Evolutionary conservation across 768 basidiomycete genomes (phyloP).

Genomic region (Pleurotus platypus): DNA sequence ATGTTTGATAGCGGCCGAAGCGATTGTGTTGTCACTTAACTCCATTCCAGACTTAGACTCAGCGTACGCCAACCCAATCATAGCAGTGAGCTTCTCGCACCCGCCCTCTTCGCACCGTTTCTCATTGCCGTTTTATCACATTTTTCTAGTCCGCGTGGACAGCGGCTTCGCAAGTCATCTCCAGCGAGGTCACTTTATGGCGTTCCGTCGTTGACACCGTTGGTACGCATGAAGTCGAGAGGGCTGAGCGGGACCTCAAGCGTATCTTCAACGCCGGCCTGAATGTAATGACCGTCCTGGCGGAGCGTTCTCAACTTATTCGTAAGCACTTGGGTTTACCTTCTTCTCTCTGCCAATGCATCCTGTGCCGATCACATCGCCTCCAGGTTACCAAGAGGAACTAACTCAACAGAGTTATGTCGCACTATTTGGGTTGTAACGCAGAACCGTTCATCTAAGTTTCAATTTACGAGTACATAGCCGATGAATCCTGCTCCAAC

Average conservation of each 20-base stretch:
- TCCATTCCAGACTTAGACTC: background rate
- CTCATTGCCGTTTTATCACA: background rate
- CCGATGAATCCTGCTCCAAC: no score
- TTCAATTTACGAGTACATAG: no score
- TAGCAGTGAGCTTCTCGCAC: background rate
- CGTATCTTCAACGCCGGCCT: background rate
- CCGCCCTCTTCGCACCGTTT: background rate
- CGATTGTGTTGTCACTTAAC: background rate
- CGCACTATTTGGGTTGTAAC: background rate
- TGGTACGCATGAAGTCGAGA: background rate
- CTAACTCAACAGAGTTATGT: background rate
- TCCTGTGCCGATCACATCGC: background rate
- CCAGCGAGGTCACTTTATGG: slow-evolving; percentile 3
- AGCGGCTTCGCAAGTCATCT: slow-evolving; percentile 5
- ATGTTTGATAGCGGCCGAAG: background rate
- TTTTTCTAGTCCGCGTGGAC: slow-evolving; percentile 7
- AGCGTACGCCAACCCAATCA: background rate
- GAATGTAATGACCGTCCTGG: slow-evolving; percentile 4
- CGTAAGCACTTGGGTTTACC: slow-evolving; percentile 4
- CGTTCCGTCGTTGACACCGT: background rate
- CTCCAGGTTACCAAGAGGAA: background rate
- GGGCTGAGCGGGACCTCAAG: background rate
- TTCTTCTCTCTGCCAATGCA: background rate
- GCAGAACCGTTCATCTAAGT: background rate
- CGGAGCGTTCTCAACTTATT: slow-evolving; percentile 2